A percentile compares a stretch with the other conserved stretches of the same genome.
Evolutionary conservation across 2,329 filamentous ascomycete species (phyloP).

Genomic region (Fusarium continuum): DNA sequence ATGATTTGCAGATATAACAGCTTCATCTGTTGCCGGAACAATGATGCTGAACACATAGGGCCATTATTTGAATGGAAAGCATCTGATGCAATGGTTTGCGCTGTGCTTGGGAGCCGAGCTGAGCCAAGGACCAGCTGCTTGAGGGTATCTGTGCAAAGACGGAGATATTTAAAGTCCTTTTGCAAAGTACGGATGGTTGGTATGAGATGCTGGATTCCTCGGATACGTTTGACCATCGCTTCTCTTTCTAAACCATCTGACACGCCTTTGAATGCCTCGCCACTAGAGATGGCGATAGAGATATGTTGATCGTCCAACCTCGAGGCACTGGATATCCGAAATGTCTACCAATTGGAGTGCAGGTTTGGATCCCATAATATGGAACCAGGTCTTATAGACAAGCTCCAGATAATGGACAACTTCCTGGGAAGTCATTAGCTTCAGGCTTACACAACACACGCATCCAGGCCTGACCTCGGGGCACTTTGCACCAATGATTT

Average conservation of each 20-base stretch:
- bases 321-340: background rate
- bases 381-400: background rate
- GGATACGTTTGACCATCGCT: background rate
- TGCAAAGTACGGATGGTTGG: slow-evolving; percentile 5
- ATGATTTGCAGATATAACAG: slow-evolving; percentile 6
- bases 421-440: background rate
- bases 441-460: too few species aligned
- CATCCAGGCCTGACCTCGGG: too few species aligned
- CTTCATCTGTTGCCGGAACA: slow-evolving; percentile 2
- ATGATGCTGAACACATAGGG: background rate
- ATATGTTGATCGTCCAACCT: background rate
- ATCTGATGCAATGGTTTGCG: background rate
- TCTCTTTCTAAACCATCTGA: background rate
- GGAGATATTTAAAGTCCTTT: slow-evolving; percentile 19
- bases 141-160: slow-evolving; percentile 1
- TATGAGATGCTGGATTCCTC: background rate
- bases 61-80: background rate
- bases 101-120: background rate
- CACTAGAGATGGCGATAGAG: background rate
- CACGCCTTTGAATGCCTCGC: background rate
- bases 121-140: background rate
- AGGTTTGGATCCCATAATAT: background rate
- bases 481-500: background rate
- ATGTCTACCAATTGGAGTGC: background rate
- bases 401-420: slow-evolving; percentile 3